Evolutionary conservation across 768 basidiomycete species (phyloP).

Genomic region (Lactifluus echinatus): DNA sequence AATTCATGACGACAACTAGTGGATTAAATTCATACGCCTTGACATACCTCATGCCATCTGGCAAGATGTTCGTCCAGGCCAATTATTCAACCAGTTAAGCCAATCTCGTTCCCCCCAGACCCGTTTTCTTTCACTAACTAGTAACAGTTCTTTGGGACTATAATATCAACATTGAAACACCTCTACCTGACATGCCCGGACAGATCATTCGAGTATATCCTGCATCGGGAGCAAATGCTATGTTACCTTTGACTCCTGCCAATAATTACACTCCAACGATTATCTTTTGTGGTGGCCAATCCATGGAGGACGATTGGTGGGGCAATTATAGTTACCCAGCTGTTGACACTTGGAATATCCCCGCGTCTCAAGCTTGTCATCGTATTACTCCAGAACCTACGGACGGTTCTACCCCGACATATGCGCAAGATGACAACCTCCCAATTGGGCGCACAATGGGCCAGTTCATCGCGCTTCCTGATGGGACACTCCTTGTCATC

Average conservation of each 20-base stretch:
- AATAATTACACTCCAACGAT: constrained; percentile 84
- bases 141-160: constrained; percentile 43
- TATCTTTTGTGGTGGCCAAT: constrained; percentile 84
- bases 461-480: constrained; percentile 77
- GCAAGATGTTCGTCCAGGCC: constrained; percentile 74
- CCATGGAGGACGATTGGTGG: constrained; percentile 64
- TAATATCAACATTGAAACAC: constrained; percentile 45
- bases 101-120: constrained; percentile 1
- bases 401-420: constrained; percentile 51
- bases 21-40: constrained; percentile 75
- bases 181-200: constrained; percentile 64
- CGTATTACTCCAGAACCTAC: constrained; percentile 79
- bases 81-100: constrained; percentile 66
- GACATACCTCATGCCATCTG: constrained; percentile 65
- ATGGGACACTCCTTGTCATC: constrained; percentile 67
- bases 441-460: constrained; percentile 80
- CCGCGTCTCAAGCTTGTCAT: constrained; percentile 66
- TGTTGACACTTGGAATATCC: constrained; percentile 65
- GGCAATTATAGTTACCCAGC: constrained; percentile 70
- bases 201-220: constrained; percentile 78
- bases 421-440: constrained; percentile 69
- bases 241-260: constrained; percentile 84
- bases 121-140: constrained; percentile 14
- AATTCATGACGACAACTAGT: constrained; percentile 62
- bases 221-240: constrained; percentile 78